These are phyloP conservation scores for Hyphochytrium catenoides DNA, from an alignment of 352 stramenopile species.

Conservation along the genomic window DNA sequence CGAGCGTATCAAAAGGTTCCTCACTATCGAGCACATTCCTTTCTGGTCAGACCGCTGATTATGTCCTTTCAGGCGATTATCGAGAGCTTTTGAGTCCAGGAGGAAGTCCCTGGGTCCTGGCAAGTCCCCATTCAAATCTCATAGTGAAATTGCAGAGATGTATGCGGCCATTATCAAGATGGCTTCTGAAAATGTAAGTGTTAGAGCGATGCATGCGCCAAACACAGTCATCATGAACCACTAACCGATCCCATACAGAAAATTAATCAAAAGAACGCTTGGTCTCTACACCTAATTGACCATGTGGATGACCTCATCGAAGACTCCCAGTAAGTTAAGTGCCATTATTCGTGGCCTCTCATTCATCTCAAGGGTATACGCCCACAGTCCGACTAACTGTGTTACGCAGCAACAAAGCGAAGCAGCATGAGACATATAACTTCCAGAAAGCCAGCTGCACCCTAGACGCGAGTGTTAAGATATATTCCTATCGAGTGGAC, in stretches of 20 bases:
- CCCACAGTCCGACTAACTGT: neutral
- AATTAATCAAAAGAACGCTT: constrained; percentile 93
- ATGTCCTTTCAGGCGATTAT: too few relatives aligned
- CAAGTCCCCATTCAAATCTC: too few relatives aligned
- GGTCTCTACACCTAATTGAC: constrained; percentile 87
- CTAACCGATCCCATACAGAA: constrained; percentile 32
- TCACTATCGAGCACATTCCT: too few relatives aligned
- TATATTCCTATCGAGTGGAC: constrained; percentile 96
- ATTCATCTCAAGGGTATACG: neutral
- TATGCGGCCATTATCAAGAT: constrained; percentile 76
- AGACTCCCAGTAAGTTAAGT: constrained; percentile 10
- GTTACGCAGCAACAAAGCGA: constrained; percentile 10
- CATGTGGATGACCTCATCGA: constrained; percentile 85
- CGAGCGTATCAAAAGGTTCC: too few relatives aligned
- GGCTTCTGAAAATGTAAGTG: constrained; percentile 57
- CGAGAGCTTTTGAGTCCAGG: too few relatives aligned
- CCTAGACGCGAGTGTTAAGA: constrained; percentile 94
- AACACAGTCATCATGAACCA: neutral
- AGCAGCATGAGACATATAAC: constrained; percentile 49
- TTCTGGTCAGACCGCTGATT: too few relatives aligned
- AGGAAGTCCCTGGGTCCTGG: too few relatives aligned
- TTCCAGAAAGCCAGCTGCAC: constrained; percentile 94
- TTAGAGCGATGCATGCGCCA: neutral
- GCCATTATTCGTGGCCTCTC: neutral
- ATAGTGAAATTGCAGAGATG: constrained; percentile 50